Evolutionary conservation across 192 early-diverging fungal species (phyloP), one percentile per base, ranked within the genome.

Genomic region (Umbelopsis vinacea): DNA sequence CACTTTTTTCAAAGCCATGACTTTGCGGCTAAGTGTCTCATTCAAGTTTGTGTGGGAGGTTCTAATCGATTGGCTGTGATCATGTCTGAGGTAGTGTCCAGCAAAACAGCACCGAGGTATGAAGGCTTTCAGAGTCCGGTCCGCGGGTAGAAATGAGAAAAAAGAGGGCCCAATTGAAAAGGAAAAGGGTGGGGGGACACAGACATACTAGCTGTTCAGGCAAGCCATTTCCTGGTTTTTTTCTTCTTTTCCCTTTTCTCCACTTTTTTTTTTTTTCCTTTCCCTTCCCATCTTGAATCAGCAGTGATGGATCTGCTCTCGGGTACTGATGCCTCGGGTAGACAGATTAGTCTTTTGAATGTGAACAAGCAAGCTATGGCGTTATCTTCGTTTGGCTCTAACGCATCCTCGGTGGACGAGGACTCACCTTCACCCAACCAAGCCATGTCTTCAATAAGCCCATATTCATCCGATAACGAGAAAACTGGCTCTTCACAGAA

Each of bases 321-420:
- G 40, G 84, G 86, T 57, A 85, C 78, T 14, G 82, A 86, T 69
- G 76, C 85, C 43, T 81, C 83, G 10, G 86, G 86, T 37, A 47
- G 83, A 23, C 77, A 83, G 60, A 80, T 88, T 60, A 88, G 83
- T 54, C 73, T 88, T 23, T 71, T 88, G 21, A 88, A 88, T 67
- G 79, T 67, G 6, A 69, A 67, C n/a, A n/a, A 40, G 45, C 48
- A 50, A 21, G 40, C 40, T 6, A 50, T 17, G n/a, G 48, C n/a
- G n/a, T n/a, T 21, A 50, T n/a, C 6, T 50, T n/a, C 19, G 7
- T 50, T 15, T 50, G 48, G 48, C 19, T 57, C 48, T 47, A 46
- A 43, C 54, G 2, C 40, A 21, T 37, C 53, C 43, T 48, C 55
- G n/a, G 55, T 63, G 12, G 68, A 70, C 6, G 52, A 52, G 24